phyloP scores from a whole-genome alignment of 208 protist species.

The Leishmania martiniquensis region DNA sequence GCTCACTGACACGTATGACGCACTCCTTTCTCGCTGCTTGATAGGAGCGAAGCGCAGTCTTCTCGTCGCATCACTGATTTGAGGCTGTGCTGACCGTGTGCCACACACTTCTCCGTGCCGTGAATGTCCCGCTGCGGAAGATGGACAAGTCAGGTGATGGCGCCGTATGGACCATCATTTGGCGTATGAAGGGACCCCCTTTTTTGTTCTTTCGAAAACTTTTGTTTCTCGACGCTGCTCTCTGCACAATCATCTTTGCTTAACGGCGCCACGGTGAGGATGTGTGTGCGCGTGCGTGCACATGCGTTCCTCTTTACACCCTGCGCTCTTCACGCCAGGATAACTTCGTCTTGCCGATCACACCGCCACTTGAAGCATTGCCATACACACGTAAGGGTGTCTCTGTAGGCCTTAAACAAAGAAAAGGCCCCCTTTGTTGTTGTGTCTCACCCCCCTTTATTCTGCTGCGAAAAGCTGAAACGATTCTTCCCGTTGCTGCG shows the following conservation, averaged over 20 bases:
- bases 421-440: neutral
- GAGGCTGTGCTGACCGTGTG: neutral
- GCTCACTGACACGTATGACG: neutral
- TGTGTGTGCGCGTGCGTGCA: neutral
- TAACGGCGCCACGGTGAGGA: neutral
- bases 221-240: neutral
- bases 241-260: neutral
- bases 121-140: neutral
- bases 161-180: neutral
- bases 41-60: neutral
- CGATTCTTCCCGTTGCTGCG: slow-evolving; percentile 24
- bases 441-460: slow-evolving; percentile 1
- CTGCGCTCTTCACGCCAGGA: neutral
- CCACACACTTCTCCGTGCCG: neutral
- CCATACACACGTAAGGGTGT: neutral
- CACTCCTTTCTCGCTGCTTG: neutral
- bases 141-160: neutral
- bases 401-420: neutral
- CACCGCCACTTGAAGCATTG: neutral
- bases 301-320: neutral
- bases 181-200: neutral
- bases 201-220: neutral
- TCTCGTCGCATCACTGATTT: neutral
- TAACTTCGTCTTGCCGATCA: neutral
- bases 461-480: slow-evolving; percentile 19